Evolutionary conservation across 225 moss, liverwort and hornwort genomes (phyloP).

Genomic region (Pleurozium schreberi): DNA sequence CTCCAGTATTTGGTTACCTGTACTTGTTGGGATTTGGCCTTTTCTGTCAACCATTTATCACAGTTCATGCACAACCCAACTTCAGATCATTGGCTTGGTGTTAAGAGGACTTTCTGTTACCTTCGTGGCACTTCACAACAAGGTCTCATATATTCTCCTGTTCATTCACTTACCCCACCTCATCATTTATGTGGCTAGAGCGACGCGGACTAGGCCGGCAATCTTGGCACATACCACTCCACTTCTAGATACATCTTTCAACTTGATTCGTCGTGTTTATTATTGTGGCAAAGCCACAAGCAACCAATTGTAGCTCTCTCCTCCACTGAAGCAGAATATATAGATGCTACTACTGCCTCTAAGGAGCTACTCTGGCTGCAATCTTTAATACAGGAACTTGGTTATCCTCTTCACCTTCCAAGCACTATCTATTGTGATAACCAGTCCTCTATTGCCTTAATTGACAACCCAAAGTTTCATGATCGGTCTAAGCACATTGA

Average conservation of each 20-base stretch:
- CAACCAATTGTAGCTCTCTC: not conserved
- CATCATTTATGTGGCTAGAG: rapidly evolving
- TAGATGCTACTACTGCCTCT: not conserved
- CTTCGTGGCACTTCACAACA: rapidly evolving
- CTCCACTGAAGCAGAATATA: too few species aligned
- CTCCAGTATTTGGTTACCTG: not conserved
- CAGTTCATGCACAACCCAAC: too few species aligned
- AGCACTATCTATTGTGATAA: not conserved
- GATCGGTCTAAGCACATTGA: not conserved
- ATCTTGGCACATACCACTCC: rapidly evolving
- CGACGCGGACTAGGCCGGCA: rapidly evolving
- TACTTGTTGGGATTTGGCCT: too few species aligned
- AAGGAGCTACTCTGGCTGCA: not conserved
- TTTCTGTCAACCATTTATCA: too few species aligned
- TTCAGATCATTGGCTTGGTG: not conserved
- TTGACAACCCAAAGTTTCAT: not conserved
- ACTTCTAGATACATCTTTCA: rapidly evolving
- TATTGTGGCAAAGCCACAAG: not conserved
- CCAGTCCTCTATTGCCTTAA: rapidly evolving
- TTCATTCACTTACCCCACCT: rapidly evolving
- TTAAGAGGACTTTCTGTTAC: not conserved
- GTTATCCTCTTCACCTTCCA: not conserved
- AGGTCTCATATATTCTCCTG: too few species aligned
- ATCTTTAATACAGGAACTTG: not conserved
- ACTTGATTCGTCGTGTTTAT: not conserved